Evolutionary conservation across 352 stramenopile genomes (phyloP).

Genomic region (Aphanomyces astaci): DNA sequence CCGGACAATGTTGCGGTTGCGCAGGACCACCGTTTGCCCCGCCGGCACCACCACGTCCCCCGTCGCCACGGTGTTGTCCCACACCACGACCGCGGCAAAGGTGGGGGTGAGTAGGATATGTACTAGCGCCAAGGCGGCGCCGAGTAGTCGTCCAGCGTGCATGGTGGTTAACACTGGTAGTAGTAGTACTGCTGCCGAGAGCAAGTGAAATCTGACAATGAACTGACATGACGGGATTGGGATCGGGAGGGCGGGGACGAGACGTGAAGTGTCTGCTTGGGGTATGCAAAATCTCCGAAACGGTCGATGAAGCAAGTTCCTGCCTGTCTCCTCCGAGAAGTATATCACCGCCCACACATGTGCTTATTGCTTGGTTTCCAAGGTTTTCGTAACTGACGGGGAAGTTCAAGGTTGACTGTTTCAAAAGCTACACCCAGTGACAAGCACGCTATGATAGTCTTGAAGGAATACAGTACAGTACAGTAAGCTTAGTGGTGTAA

Average conservation of each 20-base stretch:
- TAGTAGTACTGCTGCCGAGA: background rate
- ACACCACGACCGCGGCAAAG: background rate
- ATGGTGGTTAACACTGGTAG: background rate
- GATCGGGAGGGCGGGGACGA: background rate
- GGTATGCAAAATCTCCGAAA: background rate
- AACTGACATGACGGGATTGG: background rate
- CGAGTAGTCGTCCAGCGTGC: background rate
- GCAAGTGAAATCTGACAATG: background rate
- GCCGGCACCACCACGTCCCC: conserved; percentile 24
- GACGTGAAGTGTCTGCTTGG: background rate
- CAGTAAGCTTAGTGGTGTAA: too few relatives aligned
- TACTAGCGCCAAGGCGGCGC: background rate
- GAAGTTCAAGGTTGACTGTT: too few relatives aligned
- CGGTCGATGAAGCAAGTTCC: background rate
- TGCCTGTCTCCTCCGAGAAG: background rate
- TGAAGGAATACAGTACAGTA: too few relatives aligned
- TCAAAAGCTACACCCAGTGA: too few relatives aligned
- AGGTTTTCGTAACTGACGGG: too few relatives aligned
- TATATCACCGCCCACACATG: background rate
- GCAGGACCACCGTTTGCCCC: conserved; percentile 29
- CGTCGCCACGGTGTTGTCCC: background rate
- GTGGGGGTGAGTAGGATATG: background rate
- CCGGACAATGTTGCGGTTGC: conserved; percentile 28
- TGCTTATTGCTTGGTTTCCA: too few relatives aligned
- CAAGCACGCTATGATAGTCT: too few relatives aligned